Evolutionary conservation across 306 rosid genomes (phyloP), one percentile per base, ranked within the genome.

Genomic region (Corylus americana): DNA sequence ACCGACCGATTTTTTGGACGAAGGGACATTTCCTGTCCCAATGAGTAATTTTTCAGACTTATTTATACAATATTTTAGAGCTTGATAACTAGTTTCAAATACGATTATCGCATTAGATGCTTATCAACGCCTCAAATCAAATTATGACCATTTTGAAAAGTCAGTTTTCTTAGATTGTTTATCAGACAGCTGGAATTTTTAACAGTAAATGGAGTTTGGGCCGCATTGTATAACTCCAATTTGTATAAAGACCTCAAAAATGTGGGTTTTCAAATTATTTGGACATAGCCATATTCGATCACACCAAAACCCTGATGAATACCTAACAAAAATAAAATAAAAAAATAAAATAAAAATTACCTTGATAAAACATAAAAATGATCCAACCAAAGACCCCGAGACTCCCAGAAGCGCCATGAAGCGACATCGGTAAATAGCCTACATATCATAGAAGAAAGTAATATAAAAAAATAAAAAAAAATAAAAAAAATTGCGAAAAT

Each of bases 361-460:
- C 98, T 91, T 92, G 77, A 92, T 67, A 80, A 90, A 95, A 81
- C 98, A 95, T 5, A 91, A 84, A 73, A 92, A 0, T 9, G 98
- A 92, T 49, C 97, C 97, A 80, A 84, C 42, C 64, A 95, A 85
- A 83, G 98, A 91, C 29, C 98, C 98, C n/a, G 92, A 75, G 37
- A 92, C 98, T 75, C 98, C 98, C 54, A 95, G 79, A 83, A 90
- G 63, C 3, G 98, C 72, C 85, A 92, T 22, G 78, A 95, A 95
- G 13, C 98, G 89, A 77, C 90, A 90, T 73, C 98, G 86, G 71
- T 91, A 92, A 55, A 95, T 85, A 49, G 69, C 84, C 98, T 95
- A 64, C 83, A 83, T 29, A 57, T 45, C 64, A 55, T 72, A 72
- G 27, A 25, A 45, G 53, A 7, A 18, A 68, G 31, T 3, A 76